A percentile compares a stretch with the other conserved stretches of the same genome.
These are phyloP conservation scores for Dictyostelium purpureum DNA, from an alignment of 78 protist genomes.

Conservation along the genomic window DNA sequence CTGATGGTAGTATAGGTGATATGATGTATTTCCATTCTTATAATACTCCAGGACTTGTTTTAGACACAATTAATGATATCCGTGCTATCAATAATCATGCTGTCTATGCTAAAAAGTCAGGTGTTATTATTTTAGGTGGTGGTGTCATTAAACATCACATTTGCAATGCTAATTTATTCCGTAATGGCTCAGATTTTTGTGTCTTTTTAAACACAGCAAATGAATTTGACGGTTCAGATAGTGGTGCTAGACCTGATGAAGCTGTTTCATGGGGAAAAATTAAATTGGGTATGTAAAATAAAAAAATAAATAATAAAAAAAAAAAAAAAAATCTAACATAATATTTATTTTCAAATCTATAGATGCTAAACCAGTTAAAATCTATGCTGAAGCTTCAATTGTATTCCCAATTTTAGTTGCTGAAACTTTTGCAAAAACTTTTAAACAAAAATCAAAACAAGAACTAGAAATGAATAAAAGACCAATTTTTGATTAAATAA, in stretches of 20 bases:
- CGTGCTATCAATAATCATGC: slow-evolving; percentile 87
- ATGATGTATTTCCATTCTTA: slow-evolving; percentile 98
- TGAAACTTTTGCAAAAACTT: slow-evolving; percentile 87
- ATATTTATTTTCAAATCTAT: too few relatives aligned
- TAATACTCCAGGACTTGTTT: slow-evolving; percentile 93
- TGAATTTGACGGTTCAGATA: slow-evolving; percentile 97
- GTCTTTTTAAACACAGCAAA: slow-evolving; percentile 94
- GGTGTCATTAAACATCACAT: slow-evolving; percentile 99
- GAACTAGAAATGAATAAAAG: slow-evolving; percentile 38
- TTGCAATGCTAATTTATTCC: slow-evolving; percentile 99
- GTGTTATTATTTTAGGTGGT: slow-evolving; percentile 99
- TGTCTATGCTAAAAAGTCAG: slow-evolving; percentile 88
- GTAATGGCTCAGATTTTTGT: slow-evolving; percentile 99
- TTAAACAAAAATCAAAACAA: slow-evolving; percentile 5
- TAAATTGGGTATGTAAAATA: too few relatives aligned
- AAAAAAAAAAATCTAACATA: too few relatives aligned
- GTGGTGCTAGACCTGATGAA: slow-evolving; percentile 99
- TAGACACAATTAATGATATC: slow-evolving; percentile 95
- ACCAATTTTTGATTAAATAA: slow-evolving; percentile 3
- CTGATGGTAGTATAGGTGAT: slow-evolving; percentile 99
- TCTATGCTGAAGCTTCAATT: slow-evolving; percentile 90
- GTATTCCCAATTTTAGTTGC: slow-evolving; percentile 93
- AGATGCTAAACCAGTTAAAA: slow-evolving; percentile 97
- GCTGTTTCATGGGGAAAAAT: slow-evolving; percentile 99
- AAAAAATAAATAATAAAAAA: too few relatives aligned